phyloP scores from a whole-genome alignment of 768 basidiomycete genomes.

The Pulveroboletus ravenelii region DNA sequence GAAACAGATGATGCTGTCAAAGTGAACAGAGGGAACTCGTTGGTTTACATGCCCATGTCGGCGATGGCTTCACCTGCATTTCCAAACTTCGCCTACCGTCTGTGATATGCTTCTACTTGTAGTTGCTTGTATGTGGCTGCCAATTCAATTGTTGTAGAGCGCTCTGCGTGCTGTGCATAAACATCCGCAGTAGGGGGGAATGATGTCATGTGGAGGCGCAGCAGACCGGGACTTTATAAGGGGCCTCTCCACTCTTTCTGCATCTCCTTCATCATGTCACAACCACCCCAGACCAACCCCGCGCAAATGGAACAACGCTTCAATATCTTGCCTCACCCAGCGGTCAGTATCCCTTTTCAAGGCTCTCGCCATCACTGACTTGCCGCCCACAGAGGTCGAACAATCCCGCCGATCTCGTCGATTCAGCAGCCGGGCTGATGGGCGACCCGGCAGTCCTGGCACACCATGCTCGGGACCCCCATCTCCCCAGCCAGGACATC shows the following conservation, averaged over 20 bases:
- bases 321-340: slow-evolving; percentile 58
- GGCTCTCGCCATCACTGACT: neutral
- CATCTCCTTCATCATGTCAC: slow-evolving; percentile 14
- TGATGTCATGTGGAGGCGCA: slow-evolving; percentile 18
- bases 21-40: slow-evolving; percentile 35
- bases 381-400: slow-evolving; percentile 49
- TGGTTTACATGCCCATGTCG: slow-evolving; percentile 14
- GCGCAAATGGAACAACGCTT: slow-evolving; percentile 37
- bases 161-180: neutral
- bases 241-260: neutral
- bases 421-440: slow-evolving; percentile 35
- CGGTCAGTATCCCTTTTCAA: slow-evolving; percentile 34
- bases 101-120: slow-evolving; percentile 3
- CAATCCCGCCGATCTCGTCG: slow-evolving; percentile 48
- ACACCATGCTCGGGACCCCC: slow-evolving; percentile 48
- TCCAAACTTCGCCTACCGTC: slow-evolving; percentile 1
- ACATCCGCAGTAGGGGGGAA: neutral
- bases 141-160: neutral
- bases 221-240: neutral
- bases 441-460: slow-evolving; percentile 38
- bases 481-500: slow-evolving; percentile 43
- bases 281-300: slow-evolving; percentile 7
- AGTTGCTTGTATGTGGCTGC: slow-evolving; percentile 3
- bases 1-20: slow-evolving; percentile 68
- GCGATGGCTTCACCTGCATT: slow-evolving; percentile 4